These are phyloP conservation scores for Cyamopsis tetragonoloba DNA, from an alignment of 306 rosid species.

Conservation along the genomic window DNA sequence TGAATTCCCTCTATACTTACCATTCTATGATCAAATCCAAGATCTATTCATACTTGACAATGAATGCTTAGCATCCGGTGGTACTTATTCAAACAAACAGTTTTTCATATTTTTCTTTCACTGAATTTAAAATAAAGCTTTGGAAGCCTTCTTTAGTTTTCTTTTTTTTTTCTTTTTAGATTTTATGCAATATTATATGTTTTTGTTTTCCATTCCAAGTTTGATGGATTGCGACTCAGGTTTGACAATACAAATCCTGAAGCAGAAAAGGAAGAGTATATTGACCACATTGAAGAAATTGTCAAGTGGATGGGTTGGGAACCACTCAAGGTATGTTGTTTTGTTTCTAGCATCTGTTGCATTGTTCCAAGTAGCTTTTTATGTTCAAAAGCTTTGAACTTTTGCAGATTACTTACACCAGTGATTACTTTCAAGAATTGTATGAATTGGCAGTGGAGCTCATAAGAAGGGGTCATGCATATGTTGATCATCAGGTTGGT, in stretches of 20 bases:
- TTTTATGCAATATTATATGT: too few relatives aligned
- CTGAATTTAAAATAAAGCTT: neutral
- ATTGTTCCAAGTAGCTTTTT: too few relatives aligned
- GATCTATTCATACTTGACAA: too few relatives aligned
- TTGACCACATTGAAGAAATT: constrained; percentile 94
- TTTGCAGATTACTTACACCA: constrained; percentile 83
- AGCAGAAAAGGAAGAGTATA: constrained; percentile 93
- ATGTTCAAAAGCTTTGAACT: too few relatives aligned
- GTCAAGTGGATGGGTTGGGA: constrained; percentile 99
- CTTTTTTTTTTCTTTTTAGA: too few relatives aligned
- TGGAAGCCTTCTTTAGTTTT: neutral
- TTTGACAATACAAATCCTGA: constrained; percentile 95
- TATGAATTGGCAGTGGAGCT: constrained; percentile 95
- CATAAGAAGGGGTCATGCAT: constrained; percentile 76
- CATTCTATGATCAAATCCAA: constrained; percentile 1
- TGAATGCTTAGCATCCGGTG: too few relatives aligned
- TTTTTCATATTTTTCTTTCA: neutral
- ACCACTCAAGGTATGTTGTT: constrained; percentile 68
- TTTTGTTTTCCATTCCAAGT: neutral
- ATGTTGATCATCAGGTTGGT: constrained; percentile 96
- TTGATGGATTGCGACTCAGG: constrained; percentile 40
- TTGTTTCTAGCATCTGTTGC: neutral
- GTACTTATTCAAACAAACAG: too few relatives aligned
- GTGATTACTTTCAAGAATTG: constrained; percentile 92
- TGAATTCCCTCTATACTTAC: neutral